These are phyloP conservation scores for Zasmidium citrigriseum DNA, from an alignment of 2,329 filamentous ascomycete species.

Conservation along the genomic window DNA sequence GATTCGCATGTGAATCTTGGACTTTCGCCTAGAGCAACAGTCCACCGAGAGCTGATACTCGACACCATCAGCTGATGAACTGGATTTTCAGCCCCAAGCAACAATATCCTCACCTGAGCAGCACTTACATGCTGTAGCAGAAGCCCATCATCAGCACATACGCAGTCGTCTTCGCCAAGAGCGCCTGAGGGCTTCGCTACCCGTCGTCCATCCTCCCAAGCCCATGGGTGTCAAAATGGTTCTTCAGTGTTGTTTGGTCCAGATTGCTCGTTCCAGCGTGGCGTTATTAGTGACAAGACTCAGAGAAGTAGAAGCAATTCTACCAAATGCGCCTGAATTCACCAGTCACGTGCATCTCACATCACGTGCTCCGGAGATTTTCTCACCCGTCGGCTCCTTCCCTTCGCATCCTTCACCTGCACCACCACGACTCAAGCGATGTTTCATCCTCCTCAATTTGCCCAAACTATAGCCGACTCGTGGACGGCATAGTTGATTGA, in stretches of 20 bases:
- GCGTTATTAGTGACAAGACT: too few relatives aligned
- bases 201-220: background rate
- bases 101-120: background rate
- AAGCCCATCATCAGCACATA: background rate
- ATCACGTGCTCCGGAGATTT: background rate
- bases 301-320: too few relatives aligned
- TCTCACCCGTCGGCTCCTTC: too few relatives aligned
- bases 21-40: background rate
- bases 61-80: background rate
- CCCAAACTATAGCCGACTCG: background rate
- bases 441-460: background rate
- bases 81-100: background rate
- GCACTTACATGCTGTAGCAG: background rate
- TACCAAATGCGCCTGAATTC: too few relatives aligned
- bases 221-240: too few relatives aligned
- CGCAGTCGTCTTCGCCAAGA: background rate
- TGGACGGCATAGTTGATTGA: background rate
- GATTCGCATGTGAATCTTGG: too few relatives aligned
- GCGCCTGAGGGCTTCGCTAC: background rate
- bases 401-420: too few relatives aligned
- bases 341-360: too few relatives aligned
- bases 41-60: background rate
- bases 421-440: background rate
- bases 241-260: too few relatives aligned
- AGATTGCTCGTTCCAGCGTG: background rate